Evolutionary conservation across 1,284 basidiomycete genomes (phyloP), one percentile per base, ranked within the genome.

Genomic region (Cutaneotrichosporon sp.): DNA sequence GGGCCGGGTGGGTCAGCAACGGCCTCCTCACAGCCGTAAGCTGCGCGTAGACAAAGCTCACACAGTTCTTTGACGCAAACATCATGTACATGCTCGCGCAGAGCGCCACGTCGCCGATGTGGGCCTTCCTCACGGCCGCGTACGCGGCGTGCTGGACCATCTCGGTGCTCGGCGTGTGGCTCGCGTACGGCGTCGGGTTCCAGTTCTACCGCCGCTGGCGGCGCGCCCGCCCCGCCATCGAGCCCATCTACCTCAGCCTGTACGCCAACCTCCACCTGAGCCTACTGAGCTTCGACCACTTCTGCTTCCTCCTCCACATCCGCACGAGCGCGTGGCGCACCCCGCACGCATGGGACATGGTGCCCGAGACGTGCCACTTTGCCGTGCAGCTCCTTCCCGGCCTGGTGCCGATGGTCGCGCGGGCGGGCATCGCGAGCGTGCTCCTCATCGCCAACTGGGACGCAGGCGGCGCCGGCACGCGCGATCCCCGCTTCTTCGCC

Each of bases 181-280:
- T 92, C 64, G 76, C 90, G 27, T 92, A 92, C 79, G 90, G 92
- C 68, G 75, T 91, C 50, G 80, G 90, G 34, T 93, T 88, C 75
- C 89, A 87, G 50, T 92, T 91, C 75, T 84, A 84, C 68, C 82
- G 91, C 60, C 81, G 89, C 62, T 93, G 91, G 91, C 84, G 90
- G 67, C 82, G 88, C 69, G 89, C 89, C 91, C 89, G 90, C 47
- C 91, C 91, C 1, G 81, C 86, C 20, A 87, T 93, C 62, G 82
- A 89, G 55, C 89, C 90, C 8, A 85, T 94, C 64, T 92, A 92
- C 77, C 82, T 91, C 56, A 92, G 90, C 2, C 83, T 90, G 1
- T 82, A 90, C 7, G 89, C 86, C 5, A 88, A 86, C 79, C 87
- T 86, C 71, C 82, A 88, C 60, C 87, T 86, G 29, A 85, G 85